Evolutionary conservation across 2,329 filamentous ascomycete genomes (phyloP), one percentile per base, ranked within the genome.

Genomic region (Colletotrichum coccodes): DNA sequence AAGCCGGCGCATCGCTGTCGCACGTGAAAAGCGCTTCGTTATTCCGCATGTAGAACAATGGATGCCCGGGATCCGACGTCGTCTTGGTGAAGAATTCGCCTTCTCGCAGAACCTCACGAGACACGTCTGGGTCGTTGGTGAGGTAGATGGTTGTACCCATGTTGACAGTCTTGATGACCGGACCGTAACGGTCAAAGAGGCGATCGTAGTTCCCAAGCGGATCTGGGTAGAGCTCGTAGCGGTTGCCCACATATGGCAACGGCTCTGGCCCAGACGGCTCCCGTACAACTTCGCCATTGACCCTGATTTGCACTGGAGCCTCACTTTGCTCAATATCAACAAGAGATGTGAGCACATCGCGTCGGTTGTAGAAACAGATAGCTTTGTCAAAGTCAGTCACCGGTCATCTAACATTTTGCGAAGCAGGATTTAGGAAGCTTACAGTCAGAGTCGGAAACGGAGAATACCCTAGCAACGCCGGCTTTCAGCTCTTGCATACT

Each of bases 1-100:
- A 65, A 0, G 56, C 56, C 2, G 47, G 57, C 0, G 47, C 47
- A 14, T 61, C 38, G 1, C 63, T 65, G 14, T 65, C 56, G 38
- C 56, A 65, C 3, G 63, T 65, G 36, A 65, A 61, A 0, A 65
- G 63, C 5, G 63, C 47, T 30, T 61, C 47, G 3, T 61, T 54
- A 8, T 65, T 65, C 2, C 34, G n/a, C 56, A 65, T 65, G 18
- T 65, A 65, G n/a, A 54, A 65, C 21, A 65, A 30, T n/a, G 56
- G 58, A 4, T 67, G 58, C 1, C 49, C 21, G 1, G 58, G 64
- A 30, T 67, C 64, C 1, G 64, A 67, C 1, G 64, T 67, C 0
- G 58, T 62, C 26, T 62, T 67, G n/a, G 58, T 62, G n/a, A 67
- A 67, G 6, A 49, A 62, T 3, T 56, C 16, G 1, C 64, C 64